Evolutionary conservation across 345 rosid genomes (phyloP).

Genomic region (Boechera stricta): DNA sequence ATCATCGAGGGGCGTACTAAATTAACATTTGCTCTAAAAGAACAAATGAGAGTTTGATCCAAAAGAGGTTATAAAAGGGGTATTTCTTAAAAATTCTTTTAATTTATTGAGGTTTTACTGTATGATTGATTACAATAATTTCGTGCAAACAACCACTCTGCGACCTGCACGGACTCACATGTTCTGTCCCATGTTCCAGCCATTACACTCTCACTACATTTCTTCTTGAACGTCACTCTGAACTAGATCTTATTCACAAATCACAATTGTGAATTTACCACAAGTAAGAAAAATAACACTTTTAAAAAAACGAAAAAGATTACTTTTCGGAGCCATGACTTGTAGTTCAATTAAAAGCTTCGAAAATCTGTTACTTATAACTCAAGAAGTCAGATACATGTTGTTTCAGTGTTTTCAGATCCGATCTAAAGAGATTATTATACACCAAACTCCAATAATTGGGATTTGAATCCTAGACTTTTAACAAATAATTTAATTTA

Average conservation of each 20-base stretch:
- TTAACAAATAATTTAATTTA: not conserved
- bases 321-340: not conserved
- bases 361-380: not conserved
- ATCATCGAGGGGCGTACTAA: too few relatives aligned
- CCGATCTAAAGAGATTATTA: constrained; percentile 2
- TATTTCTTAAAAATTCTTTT: too few relatives aligned
- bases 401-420: not conserved
- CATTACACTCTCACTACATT: not conserved
- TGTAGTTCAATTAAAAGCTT: too few relatives aligned
- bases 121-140: not conserved
- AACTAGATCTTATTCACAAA: not conserved
- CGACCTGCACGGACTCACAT: constrained; percentile 21
- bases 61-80: too few relatives aligned
- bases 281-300: not conserved
- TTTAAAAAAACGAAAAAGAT: not conserved
- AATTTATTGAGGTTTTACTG: too few relatives aligned
- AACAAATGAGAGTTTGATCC: too few relatives aligned
- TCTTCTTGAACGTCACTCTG: not conserved
- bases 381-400: not conserved
- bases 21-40: too few relatives aligned
- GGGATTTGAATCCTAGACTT: not conserved
- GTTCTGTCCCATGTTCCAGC: constrained; percentile 26
- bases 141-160: constrained; percentile 9
- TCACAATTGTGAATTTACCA: not conserved
- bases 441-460: not conserved